phyloP scores from a whole-genome alignment of 2,329 filamentous ascomycete species.

The Bipolaris victoriae region DNA sequence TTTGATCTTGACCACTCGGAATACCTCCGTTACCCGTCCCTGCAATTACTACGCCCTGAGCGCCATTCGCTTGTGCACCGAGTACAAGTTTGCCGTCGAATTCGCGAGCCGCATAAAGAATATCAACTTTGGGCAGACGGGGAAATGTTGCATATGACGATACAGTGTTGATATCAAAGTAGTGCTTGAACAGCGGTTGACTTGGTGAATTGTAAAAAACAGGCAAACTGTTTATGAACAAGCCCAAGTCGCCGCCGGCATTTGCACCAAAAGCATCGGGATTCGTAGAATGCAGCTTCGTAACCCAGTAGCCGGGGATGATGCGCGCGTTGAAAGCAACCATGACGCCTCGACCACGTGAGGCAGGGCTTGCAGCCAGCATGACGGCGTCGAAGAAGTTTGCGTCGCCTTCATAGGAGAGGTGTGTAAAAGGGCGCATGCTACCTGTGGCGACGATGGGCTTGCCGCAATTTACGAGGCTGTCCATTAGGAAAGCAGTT shows the following conservation, averaged over 20 bases:
- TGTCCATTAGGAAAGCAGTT: conserved; percentile 37
- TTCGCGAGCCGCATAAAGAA: conserved; percentile 37
- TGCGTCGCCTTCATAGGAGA: conserved; percentile 35
- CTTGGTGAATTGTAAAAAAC: conserved; percentile 36
- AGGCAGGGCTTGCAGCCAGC: conserved; percentile 29
- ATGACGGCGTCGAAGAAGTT: conserved; percentile 40
- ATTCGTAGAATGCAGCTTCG: conserved; percentile 35
- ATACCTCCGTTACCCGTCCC: conserved; percentile 37
- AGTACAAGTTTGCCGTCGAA: conserved; percentile 36
- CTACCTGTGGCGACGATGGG: conserved; percentile 34
- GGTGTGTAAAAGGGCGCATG: conserved; percentile 37
- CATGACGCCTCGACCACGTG: conserved; percentile 32
- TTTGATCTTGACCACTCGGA: conserved; percentile 25
- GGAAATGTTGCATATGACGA: conserved; percentile 25
- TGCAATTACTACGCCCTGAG: conserved; percentile 34
- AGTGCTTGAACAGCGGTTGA: conserved; percentile 28
- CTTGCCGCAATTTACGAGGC: conserved; percentile 36
- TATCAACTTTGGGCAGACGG: conserved; percentile 37
- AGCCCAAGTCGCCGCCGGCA: conserved; percentile 31
- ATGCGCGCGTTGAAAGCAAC: conserved; percentile 39
- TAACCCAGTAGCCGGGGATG: conserved; percentile 36
- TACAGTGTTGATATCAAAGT: conserved; percentile 26
- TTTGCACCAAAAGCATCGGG: conserved; percentile 36
- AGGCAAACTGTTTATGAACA: conserved; percentile 36
- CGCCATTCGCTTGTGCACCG: conserved; percentile 32